Evolutionary conservation across 257 asterid genomes (phyloP), one percentile per base, ranked within the genome.

Genomic region (Orobanche coerulescens): DNA sequence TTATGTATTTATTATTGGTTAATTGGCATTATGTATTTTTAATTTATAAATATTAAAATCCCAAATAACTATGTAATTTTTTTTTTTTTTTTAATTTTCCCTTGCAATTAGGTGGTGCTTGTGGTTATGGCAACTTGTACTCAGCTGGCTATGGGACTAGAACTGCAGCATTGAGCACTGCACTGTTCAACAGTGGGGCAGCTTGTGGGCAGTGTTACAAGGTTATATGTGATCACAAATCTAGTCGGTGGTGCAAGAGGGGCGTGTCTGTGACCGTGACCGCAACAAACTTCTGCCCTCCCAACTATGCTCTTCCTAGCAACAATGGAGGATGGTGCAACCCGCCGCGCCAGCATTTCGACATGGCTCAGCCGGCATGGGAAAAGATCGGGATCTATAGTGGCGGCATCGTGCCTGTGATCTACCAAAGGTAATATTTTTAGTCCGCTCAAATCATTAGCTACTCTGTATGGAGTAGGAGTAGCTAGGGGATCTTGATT

Each of bases 301-400:
- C 94, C 1, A 85, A 85, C 71, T 54, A 23, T 58, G 82, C 63
- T 44, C 90, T 76, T 10, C 88, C 90, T 0, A 85, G 77, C 25
- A 34, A 82, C 75, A 75, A 80, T 16, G 94, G 94, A 4, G 94
- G 94, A 11, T 85, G 94, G 94, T 82, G 94, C 85, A 85, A 82
- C 71, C 84, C 90, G 0, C 94, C 88, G 26, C 83, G 88, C 47
- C 84, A 77, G 28, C 94, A 85, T 61, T 85, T 85, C 16, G 90
- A 85, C 82, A 80, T 85, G 90, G 87, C 94, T 34, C 86, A 85
- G 63, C 94, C 94, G 0, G 90, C 90, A 5, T 85, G 87, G 85
- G 78, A 74, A 61, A 77, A 85, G 66, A 85, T 85, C 25, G 90
- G 82, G 63, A 80, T 82, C 40, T 85, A 82, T 19, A 30, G 68